A percentile compares a stretch with the other conserved stretches of the same genome.
Conservation (phyloP, 441 rosid genomes). For the California macrophylla region DNA sequence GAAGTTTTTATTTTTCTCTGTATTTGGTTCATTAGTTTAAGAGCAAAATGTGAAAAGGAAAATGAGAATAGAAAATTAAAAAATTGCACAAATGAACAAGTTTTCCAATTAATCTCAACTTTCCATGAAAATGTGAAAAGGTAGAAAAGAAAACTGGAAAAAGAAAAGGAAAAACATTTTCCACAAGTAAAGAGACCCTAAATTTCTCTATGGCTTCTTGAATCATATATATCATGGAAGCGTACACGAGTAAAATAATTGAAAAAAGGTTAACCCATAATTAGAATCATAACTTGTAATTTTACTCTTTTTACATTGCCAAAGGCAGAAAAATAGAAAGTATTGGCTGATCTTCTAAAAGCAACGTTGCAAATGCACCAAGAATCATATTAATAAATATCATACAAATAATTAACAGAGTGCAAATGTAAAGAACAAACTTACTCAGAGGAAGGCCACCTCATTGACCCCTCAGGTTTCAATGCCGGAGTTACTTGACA, state of each 20-base stretch:
- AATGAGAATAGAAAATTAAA: no score
- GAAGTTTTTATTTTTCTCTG: no score
- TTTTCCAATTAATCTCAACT: no score
- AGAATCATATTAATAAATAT: background rate
- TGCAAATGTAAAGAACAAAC: conserved; percentile 20
- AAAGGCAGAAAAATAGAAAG: background rate
- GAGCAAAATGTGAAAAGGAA: no score
- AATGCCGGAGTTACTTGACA: conserved; percentile 54
- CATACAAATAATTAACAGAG: background rate
- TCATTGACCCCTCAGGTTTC: conserved; percentile 41
- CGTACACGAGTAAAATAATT: background rate
- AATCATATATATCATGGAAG: background rate
- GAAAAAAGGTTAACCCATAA: background rate
- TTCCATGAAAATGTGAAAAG: no score
- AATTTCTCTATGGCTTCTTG: background rate
- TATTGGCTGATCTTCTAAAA: background rate
- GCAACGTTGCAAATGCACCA: background rate
- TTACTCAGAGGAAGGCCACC: conserved; percentile 47
- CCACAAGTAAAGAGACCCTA: no score
- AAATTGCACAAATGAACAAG: no score
- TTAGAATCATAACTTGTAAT: background rate
- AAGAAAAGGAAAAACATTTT: no score
- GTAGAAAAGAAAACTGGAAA: no score
- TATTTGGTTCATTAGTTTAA: no score
- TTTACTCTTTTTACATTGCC: background rate